Evolutionary conservation across 805 yeast species (phyloP).

Genomic region (Hemisphaericaspora nanyangensis): DNA sequence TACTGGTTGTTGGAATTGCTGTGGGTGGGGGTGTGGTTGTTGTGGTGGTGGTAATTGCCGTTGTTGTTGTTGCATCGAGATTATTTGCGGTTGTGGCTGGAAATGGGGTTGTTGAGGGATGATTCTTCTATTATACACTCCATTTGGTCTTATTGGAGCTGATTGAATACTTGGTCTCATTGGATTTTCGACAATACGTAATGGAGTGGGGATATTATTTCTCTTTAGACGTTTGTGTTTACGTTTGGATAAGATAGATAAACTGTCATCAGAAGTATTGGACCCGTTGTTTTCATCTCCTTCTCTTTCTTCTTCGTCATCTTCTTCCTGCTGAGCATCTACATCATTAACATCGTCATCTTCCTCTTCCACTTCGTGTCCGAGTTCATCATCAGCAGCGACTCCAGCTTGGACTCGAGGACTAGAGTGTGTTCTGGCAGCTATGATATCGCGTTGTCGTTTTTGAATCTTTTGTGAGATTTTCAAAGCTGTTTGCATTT

Average conservation of each 20-base stretch:
- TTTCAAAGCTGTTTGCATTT: conserved; percentile 30
- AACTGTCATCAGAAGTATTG: conserved; percentile 5
- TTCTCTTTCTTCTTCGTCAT: neutral
- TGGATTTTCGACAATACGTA: conserved; percentile 11
- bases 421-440: conserved; percentile 16
- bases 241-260: conserved; percentile 2
- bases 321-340: conserved; percentile 1
- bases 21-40: neutral
- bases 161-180: conserved; percentile 25
- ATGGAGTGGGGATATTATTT: conserved; percentile 29
- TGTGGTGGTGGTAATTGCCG: neutral
- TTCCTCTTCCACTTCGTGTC: conserved; percentile 1
- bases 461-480: conserved; percentile 29
- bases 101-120: neutral
- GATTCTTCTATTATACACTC: neutral
- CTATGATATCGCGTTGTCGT: conserved; percentile 30
- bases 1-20: neutral
- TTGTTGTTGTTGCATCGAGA: neutral
- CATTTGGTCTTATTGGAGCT: conserved; percentile 24
- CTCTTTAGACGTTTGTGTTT: conserved; percentile 25
- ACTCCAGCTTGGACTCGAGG: conserved; percentile 2
- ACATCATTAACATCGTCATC: conserved; percentile 5
- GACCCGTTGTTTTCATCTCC: neutral
- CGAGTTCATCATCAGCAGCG: conserved; percentile 2
- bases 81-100: neutral